Conservation (phyloP, 306 rosid genomes). For the Citrullus colocynthis region DNA sequence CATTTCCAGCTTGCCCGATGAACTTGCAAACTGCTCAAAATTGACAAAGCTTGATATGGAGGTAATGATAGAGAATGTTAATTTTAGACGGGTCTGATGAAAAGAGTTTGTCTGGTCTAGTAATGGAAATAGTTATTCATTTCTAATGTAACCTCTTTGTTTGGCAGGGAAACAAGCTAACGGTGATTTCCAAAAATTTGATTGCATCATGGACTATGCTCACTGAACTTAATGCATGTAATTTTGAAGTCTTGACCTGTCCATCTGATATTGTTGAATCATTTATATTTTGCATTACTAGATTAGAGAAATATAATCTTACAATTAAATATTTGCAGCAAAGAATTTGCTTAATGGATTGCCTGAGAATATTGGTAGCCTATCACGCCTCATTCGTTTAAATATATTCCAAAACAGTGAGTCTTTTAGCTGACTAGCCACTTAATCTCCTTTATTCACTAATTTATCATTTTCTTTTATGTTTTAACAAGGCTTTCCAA, state of each 20-base stretch:
- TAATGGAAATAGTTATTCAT: not conserved
- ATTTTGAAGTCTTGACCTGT: conserved; percentile 10
- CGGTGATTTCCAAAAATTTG: conserved; percentile 40
- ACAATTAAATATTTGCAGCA: conserved; percentile 39
- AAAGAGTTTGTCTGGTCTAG: not conserved
- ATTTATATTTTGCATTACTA: conserved; percentile 1
- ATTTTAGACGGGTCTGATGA: conserved; percentile 4
- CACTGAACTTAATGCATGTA: conserved; percentile 81
- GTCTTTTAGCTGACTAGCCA: conserved; percentile 17
- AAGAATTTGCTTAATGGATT: conserved; percentile 54
- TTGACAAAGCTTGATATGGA: conserved; percentile 76
- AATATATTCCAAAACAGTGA: conserved; percentile 83
- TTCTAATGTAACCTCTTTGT: conserved; percentile 3
- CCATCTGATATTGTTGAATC: not conserved
- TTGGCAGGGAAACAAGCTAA: conserved; percentile 76
- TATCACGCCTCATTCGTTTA: conserved; percentile 68
- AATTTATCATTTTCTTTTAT: conserved; percentile 6
- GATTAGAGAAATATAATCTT: conserved; percentile 13
- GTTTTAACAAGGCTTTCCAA: conserved; percentile 9
- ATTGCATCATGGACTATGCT: conserved; percentile 73
- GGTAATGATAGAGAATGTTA: conserved; percentile 32
- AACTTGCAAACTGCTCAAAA: conserved; percentile 65
- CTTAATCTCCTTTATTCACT: not conserved
- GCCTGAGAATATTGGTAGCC: conserved; percentile 70
- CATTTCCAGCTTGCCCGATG: conserved; percentile 64